Evolutionary conservation across 768 basidiomycete species (phyloP), one percentile per base, ranked within the genome.

Genomic region (Tylopilus balloui): DNA sequence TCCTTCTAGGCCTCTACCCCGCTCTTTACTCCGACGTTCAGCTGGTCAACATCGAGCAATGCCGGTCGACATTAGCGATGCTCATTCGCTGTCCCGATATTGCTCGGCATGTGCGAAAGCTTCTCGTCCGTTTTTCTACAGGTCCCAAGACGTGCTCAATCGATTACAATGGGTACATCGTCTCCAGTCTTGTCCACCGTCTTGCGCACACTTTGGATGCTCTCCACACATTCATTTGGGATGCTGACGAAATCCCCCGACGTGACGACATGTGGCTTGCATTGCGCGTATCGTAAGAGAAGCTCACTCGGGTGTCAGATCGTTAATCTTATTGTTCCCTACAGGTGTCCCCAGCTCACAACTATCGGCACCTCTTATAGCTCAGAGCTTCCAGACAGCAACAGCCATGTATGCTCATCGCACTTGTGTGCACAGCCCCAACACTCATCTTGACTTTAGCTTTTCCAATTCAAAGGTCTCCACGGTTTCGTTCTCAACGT

Each of bases 201-300:
- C 69, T 78, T 9, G 83, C 81, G 8, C 67, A 67, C 6, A 70
- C 76, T 34, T 66, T 89, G 36, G 87, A 88, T 40, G 83, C 83
- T 17, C 73, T 90, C 34, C 68, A 72, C 24, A 79, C 71, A 12
- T 89, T 89, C 57, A 67, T 78, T 29, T 90, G 87, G 87, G 83
- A 83, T 52, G 83, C 78, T 4, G 84, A 85, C 12, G 83, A 86
- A 61, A 66, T 71, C 8, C 70, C 81, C 28, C 78, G 82, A 14
- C 77, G 74, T 28, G 87, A 88, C 51, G 81, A 84, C 53, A 84
- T 90, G 83, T 90, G 87, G 87, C 77, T 84, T 52, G 79, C 82
- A 37, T 70, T 90, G 56, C 78, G 84, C 31, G 67, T 78, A 45
- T 80, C 79, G 87, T 89, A 56, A 60, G 77, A 62, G 10, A 32